phyloP scores from a whole-genome alignment of 352 stramenopile species.

The Pythium grandisporangium region DNA sequence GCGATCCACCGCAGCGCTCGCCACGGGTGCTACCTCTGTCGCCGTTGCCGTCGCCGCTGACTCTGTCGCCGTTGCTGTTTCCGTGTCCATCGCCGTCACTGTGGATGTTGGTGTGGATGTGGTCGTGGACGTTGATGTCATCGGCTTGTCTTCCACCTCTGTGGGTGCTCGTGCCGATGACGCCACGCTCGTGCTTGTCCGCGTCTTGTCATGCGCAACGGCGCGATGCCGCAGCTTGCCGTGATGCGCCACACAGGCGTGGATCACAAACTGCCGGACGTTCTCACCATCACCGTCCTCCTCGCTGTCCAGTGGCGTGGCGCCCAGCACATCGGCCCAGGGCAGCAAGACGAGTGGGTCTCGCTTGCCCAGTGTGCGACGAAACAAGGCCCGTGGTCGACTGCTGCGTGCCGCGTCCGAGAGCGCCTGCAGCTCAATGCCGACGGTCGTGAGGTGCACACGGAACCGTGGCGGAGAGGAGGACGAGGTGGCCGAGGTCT shows the following conservation, averaged over 20 bases:
- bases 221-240: background rate
- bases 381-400: too few species aligned
- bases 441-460: slow-evolving; percentile 18
- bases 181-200: too few species aligned
- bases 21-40: slow-evolving; percentile 4
- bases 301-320: slow-evolving; percentile 17
- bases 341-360: slow-evolving; percentile 19
- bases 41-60: background rate
- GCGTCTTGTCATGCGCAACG: background rate
- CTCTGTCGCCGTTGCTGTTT: background rate
- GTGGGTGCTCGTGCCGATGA: too few species aligned
- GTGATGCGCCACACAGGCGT: slow-evolving; percentile 13
- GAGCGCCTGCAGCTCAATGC: slow-evolving; percentile 24
- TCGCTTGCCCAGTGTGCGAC: slow-evolving; percentile 9
- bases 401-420: background rate
- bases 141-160: too few species aligned
- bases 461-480: too few species aligned
- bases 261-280: slow-evolving; percentile 18
- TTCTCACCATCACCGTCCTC: slow-evolving; percentile 7
- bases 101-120: background rate
- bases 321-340: slow-evolving; percentile 37
- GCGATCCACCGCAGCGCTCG: slow-evolving; percentile 13
- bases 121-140: too few species aligned
- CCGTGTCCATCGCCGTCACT: background rate
- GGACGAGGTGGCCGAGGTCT: slow-evolving; percentile 2